Evolutionary conservation across 352 stramenopile genomes (phyloP).

Genomic region (Phytophthora colocasiae): DNA sequence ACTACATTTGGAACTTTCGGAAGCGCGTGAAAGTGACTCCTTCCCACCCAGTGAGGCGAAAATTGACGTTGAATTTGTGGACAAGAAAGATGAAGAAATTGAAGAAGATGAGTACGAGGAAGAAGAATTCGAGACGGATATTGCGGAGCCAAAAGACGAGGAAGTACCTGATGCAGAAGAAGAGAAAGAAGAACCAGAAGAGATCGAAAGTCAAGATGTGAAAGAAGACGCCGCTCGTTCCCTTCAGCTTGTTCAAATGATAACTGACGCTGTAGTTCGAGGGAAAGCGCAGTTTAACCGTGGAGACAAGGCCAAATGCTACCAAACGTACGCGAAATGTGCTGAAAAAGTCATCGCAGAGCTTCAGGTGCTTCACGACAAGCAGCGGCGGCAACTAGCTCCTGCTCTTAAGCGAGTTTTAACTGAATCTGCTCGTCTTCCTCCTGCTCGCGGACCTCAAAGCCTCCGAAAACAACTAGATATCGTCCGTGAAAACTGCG

Average conservation of each 20-base stretch:
- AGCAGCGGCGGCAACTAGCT: conserved; percentile 42
- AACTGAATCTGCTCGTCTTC: conserved; percentile 52
- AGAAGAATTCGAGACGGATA: conserved; percentile 15
- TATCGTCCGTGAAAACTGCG: conserved; percentile 49
- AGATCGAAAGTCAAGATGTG: conserved; percentile 37
- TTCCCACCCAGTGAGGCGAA: conserved; percentile 31
- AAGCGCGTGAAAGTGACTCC: conserved; percentile 21
- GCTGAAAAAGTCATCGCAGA: conserved; percentile 52
- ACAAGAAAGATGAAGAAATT: conserved; percentile 24
- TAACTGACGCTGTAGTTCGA: conserved; percentile 59
- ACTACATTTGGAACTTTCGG: conserved; percentile 64
- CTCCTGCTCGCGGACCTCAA: conserved; percentile 63
- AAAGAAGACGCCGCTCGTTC: conserved; percentile 51
- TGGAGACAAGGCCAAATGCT: conserved; percentile 79
- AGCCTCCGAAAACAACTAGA: conserved; percentile 74
- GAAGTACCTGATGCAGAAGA: conserved; percentile 32
- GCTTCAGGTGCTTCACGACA: conserved; percentile 45
- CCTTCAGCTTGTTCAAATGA: conserved; percentile 48
- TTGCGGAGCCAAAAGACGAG: conserved; percentile 29
- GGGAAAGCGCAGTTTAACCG: conserved; percentile 81
- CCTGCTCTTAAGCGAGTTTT: conserved; percentile 46
- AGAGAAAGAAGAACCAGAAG: conserved; percentile 35
- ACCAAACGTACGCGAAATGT: conserved; percentile 64
- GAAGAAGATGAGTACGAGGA: conserved; percentile 29
- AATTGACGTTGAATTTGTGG: not conserved